These are phyloP conservation scores for Paraconiothyrium brasiliense DNA, from an alignment of 2,329 filamentous ascomycete genomes.

Conservation along the genomic window DNA sequence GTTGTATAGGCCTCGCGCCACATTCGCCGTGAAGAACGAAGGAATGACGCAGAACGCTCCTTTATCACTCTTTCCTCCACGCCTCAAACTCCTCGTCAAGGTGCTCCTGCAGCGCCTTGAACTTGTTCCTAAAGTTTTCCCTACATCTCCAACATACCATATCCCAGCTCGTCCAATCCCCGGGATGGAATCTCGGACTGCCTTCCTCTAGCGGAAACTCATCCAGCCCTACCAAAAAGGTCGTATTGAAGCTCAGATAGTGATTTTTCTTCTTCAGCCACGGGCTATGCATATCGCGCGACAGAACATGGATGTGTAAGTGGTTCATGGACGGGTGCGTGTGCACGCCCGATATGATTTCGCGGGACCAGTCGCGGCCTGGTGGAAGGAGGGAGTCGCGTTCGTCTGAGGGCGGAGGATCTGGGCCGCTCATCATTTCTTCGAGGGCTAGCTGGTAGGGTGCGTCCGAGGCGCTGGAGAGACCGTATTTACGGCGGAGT, in stretches of 20 bases:
- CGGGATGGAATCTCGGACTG: slow-evolving; percentile 70
- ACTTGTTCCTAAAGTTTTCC: slow-evolving; percentile 75
- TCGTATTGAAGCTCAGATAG: slow-evolving; percentile 90
- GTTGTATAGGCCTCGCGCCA: not conserved
- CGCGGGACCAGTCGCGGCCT: slow-evolving; percentile 80
- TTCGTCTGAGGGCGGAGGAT: slow-evolving; percentile 53
- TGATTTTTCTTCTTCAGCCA: slow-evolving; percentile 83
- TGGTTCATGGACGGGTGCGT: slow-evolving; percentile 91
- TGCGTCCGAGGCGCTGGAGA: slow-evolving; percentile 69
- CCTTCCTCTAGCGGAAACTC: slow-evolving; percentile 78
- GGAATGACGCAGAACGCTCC: not conserved
- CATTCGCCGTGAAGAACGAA: not conserved
- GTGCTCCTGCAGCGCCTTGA: slow-evolving; percentile 78
- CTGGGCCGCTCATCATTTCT: slow-evolving; percentile 58
- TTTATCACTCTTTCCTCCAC: slow-evolving; percentile 66
- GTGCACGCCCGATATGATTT: slow-evolving; percentile 83
- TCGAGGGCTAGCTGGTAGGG: slow-evolving; percentile 66
- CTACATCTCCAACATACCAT: slow-evolving; percentile 88
- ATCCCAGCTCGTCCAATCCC: slow-evolving; percentile 69
- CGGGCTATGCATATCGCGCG: slow-evolving; percentile 77
- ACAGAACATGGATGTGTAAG: slow-evolving; percentile 88
- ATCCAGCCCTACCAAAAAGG: slow-evolving; percentile 80
- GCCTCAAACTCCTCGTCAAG: slow-evolving; percentile 75
- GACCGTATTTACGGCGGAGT: slow-evolving; percentile 74
- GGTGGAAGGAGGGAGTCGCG: slow-evolving; percentile 58